Conservation (phyloP, 2,329 filamentous ascomycete species). For the Exophiala alcalophila region DNA sequence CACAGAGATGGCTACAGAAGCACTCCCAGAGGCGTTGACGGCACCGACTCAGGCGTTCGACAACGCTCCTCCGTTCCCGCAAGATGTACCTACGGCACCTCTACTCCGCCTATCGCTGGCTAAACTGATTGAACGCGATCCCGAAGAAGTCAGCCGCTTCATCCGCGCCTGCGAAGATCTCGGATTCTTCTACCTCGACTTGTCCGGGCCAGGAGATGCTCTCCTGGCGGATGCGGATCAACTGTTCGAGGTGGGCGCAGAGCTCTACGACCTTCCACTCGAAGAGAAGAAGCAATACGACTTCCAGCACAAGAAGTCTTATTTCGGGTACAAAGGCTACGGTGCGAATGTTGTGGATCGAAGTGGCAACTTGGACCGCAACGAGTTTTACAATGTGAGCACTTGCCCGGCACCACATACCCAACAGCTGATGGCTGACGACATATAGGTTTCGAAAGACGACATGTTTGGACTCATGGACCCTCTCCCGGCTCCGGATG, state of each 20-base stretch:
- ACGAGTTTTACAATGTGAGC: conserved; percentile 56
- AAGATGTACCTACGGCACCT: conserved; percentile 43
- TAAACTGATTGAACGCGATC: conserved; percentile 39
- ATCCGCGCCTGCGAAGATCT: conserved; percentile 46
- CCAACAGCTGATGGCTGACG: conserved; percentile 11
- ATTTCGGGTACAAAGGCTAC: conserved; percentile 54
- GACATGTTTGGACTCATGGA: conserved; percentile 45
- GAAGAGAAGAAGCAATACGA: conserved; percentile 57
- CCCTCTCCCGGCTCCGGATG: conserved; percentile 42
- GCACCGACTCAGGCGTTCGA: conserved; percentile 20
- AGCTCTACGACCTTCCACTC: conserved; percentile 48
- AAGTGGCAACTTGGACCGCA: conserved; percentile 49
- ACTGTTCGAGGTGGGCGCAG: conserved; percentile 47
- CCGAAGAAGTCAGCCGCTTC: conserved; percentile 37
- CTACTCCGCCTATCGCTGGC: conserved; percentile 43
- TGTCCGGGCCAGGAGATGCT: conserved; percentile 40
- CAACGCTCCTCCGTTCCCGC: conserved; percentile 41
- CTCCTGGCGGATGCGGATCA: conserved; percentile 45
- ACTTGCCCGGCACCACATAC: background rate
- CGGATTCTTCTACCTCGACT: conserved; percentile 58
- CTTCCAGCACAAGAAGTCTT: conserved; percentile 48
- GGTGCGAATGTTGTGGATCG: conserved; percentile 49
- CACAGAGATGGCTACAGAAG: conserved; percentile 18
- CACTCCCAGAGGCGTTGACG: conserved; percentile 18
- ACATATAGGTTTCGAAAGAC: conserved; percentile 49